phyloP scores from a whole-genome alignment of 768 basidiomycete species.

The Kondoa subrosea region DNA sequence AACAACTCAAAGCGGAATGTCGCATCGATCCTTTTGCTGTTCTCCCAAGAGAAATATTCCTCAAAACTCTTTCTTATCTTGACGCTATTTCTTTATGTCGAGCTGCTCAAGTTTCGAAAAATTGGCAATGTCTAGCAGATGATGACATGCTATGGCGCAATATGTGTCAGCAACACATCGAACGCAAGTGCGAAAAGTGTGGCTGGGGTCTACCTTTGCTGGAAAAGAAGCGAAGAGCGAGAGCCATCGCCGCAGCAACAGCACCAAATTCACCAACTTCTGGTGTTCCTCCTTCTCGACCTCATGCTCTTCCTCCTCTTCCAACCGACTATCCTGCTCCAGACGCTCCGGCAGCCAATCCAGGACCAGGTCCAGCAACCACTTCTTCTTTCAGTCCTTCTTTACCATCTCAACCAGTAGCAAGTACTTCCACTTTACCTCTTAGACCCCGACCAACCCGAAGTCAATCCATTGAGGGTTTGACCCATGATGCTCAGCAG shows the following conservation, averaged over 20 bases:
- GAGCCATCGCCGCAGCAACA: constrained; percentile 7
- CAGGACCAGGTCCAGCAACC: neutral
- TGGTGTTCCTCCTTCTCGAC: neutral
- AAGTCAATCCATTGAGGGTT: neutral
- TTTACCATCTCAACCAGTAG: neutral
- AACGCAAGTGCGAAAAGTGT: constrained; percentile 86
- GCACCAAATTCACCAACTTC: constrained; percentile 9
- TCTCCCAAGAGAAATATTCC: constrained; percentile 79
- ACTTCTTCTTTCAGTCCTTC: neutral
- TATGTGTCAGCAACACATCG: constrained; percentile 97
- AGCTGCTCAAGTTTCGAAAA: constrained; percentile 64
- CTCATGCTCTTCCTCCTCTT: neutral
- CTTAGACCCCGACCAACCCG: neutral
- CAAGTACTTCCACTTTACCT: neutral
- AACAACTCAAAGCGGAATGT: constrained; percentile 77
- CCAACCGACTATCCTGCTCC: neutral
- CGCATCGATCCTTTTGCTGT: constrained; percentile 85
- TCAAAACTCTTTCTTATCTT: constrained; percentile 69
- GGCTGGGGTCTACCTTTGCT: constrained; percentile 92
- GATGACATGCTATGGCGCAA: constrained; percentile 88
- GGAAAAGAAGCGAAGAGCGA: constrained; percentile 45
- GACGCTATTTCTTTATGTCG: constrained; percentile 66
- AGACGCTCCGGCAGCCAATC: neutral
- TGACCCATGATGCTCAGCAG: neutral
- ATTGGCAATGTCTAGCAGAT: constrained; percentile 75